These are phyloP conservation scores for Lizonia empirigonia DNA, from an alignment of 2,329 filamentous ascomycete genomes.

Conservation along the genomic window DNA sequence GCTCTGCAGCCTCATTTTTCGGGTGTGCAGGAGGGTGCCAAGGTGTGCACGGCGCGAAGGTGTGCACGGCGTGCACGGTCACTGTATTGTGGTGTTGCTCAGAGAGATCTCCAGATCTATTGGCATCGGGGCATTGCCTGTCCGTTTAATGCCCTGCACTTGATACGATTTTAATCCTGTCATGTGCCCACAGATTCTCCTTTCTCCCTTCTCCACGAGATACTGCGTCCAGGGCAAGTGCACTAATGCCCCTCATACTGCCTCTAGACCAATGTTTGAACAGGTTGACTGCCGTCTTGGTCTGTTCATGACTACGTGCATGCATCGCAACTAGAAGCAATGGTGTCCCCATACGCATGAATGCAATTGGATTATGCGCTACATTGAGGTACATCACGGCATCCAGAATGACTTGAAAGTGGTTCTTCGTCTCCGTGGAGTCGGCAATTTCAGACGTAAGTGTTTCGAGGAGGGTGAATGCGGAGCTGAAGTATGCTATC, in stretches of 20 bases:
- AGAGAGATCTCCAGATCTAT: background rate
- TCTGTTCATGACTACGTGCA: constrained; percentile 22
- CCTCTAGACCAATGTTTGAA: constrained; percentile 32
- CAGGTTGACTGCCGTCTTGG: constrained; percentile 16
- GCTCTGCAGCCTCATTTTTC: no score
- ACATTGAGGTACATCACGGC: constrained; percentile 28
- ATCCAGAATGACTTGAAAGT: constrained; percentile 24
- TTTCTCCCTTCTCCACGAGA: background rate
- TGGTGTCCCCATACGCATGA: constrained; percentile 41
- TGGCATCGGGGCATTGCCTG: background rate
- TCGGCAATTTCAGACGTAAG: no score
- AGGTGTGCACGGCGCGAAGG: no score
- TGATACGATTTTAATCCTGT: background rate
- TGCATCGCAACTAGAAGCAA: constrained; percentile 38
- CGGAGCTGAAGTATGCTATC: constrained; percentile 1
- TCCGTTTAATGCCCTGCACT: background rate
- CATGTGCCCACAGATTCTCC: background rate
- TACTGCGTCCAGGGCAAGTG: constrained; percentile 26
- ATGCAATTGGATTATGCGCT: constrained; percentile 32
- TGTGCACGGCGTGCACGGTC: no score
- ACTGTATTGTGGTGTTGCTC: background rate
- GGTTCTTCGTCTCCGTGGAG: no score
- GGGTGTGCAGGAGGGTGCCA: no score
- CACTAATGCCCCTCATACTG: constrained; percentile 38
- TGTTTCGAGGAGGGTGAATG: background rate